These are phyloP conservation scores for Eutrema salsugineum DNA, from an alignment of 441 rosid genomes.

Conservation along the genomic window DNA sequence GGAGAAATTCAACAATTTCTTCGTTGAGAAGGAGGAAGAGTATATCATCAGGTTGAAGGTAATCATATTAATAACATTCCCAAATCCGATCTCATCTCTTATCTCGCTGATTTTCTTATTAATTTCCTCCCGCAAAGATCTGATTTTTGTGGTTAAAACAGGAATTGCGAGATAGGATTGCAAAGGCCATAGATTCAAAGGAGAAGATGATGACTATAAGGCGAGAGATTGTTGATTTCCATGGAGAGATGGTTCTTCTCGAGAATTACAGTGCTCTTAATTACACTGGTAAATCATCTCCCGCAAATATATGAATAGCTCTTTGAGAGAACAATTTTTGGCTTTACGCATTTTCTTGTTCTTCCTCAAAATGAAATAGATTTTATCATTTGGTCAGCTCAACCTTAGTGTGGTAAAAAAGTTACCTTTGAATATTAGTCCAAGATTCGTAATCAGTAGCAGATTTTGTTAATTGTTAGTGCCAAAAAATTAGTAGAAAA, in stretches of 20 bases:
- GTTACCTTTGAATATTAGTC: no score
- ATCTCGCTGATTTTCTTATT: background rate
- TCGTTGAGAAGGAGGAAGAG: constrained; percentile 93
- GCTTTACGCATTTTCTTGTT: no score
- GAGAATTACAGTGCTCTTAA: constrained; percentile 92
- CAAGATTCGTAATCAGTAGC: no score
- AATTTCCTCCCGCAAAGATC: background rate
- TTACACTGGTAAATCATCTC: constrained; percentile 52
- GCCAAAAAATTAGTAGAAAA: background rate
- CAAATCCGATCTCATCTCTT: background rate
- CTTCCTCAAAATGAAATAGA: no score
- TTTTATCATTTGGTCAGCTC: no score
- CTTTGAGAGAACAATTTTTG: no score
- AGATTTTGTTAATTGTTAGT: background rate
- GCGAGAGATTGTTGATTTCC: constrained; percentile 81
- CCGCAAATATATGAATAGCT: no score
- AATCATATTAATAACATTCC: background rate
- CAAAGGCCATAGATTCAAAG: constrained; percentile 36
- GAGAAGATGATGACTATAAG: constrained; percentile 54
- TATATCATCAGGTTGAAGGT: constrained; percentile 88
- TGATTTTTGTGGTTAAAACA: constrained; percentile 18
- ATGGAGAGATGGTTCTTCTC: constrained; percentile 88
- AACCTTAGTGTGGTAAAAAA: background rate
- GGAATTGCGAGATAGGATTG: constrained; percentile 66
- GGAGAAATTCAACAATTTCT: constrained; percentile 85